Conservation (phyloP, 176 grass and related monocot species). For the Urochloa ruziziensis region DNA sequence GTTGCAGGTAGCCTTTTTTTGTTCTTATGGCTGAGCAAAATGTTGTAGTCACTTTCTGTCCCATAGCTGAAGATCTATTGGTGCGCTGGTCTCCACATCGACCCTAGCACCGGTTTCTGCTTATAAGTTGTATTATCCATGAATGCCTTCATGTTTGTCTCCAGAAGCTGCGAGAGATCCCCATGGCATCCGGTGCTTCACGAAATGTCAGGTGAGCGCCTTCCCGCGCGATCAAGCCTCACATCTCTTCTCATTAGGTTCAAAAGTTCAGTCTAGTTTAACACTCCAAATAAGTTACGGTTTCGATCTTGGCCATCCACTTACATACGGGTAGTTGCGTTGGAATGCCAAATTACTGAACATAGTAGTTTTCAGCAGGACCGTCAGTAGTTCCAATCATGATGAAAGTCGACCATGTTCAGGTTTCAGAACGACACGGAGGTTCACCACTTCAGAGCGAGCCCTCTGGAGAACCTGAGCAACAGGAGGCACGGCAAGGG, state of each 20-base stretch:
- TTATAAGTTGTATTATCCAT: slow-evolving; percentile 38
- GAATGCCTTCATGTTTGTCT: slow-evolving; percentile 3
- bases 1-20: slow-evolving; percentile 44
- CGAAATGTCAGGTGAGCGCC: slow-evolving; percentile 73
- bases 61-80: slow-evolving; percentile 13
- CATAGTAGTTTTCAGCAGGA: neutral
- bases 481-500: slow-evolving; percentile 25
- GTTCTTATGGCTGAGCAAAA: slow-evolving; percentile 45
- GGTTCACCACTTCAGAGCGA: slow-evolving; percentile 29
- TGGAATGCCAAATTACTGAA: neutral
- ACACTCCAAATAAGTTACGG: neutral
- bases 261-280: neutral
- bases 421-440: slow-evolving; percentile 74
- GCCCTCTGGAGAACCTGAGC: slow-evolving; percentile 23
- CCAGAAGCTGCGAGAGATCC: neutral
- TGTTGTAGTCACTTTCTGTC: slow-evolving; percentile 29
- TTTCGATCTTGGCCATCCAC: neutral
- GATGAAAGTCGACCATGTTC: too few relatives aligned
- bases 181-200: slow-evolving; percentile 51
- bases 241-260: slow-evolving; percentile 14
- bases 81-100: slow-evolving; percentile 27
- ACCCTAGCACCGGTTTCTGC: neutral
- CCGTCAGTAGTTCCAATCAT: neutral
- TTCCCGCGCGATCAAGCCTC: slow-evolving; percentile 1
- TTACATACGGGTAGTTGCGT: neutral